Base-by-base conservation (phyloP, 169 alveolate species). In the Cryptosporidium ubiquitum region DNA sequence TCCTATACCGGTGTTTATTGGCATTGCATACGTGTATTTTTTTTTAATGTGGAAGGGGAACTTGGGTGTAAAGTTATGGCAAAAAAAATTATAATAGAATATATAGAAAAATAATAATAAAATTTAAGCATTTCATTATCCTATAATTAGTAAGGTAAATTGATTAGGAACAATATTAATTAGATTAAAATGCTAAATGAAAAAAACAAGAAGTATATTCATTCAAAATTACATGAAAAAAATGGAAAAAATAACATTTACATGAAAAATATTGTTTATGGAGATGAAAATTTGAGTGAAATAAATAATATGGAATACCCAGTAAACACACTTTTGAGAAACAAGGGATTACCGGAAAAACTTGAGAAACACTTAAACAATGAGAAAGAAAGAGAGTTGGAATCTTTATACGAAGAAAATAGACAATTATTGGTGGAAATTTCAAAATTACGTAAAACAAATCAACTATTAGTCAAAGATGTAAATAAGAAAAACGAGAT, bases 361-460 rank as follows among this genome's bases (percentile, higher is more conserved):
- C 61, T 79, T 18, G 89, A 79, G 37, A 79, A 79, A 26, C 74
- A 79, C 31, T 79, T 79, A 23, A 61, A 37, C 37, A 61, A 47
- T 44, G 89, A 79, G 39, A 79, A 79, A 47, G 89, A 79, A 35
- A 58, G 89, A 9, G 89, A 79, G 29, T 37, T 79, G 26, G 89
- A 79, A 39, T 60, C 58, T 23, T 49, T 79, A 31, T 79, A 79
- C 26, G 89, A 79, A 42, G 89, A 79, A 6, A 79, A 79, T 49
- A 31, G 89, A 16, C 89, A 79, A 26, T 44, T 79, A 31, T 44
- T 79, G 9, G 7, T 79, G 31, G 89, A 79, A 26, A 64, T 79
- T 26, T 29, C 89, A 23, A 79, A 79, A 35, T 51, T 79, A 26
- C 55, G 89, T 20, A 58, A 64, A 79, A 79, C 75, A 64, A 79